phyloP scores from a whole-genome alignment of 2,329 filamentous ascomycete species.

The Ceratocystis albifundus region DNA sequence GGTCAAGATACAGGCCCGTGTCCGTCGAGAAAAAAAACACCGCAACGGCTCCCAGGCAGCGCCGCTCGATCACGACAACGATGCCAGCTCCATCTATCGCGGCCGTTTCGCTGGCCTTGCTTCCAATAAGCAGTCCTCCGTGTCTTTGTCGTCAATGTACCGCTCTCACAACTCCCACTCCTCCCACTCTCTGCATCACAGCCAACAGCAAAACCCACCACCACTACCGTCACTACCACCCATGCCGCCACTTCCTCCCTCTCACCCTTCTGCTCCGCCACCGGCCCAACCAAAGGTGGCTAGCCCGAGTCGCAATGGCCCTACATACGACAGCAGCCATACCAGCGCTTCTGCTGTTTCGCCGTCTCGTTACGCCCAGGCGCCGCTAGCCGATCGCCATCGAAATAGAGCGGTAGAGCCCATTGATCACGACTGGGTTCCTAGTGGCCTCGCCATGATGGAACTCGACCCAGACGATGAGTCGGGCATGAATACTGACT shows the following conservation, averaged over 20 bases:
- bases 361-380: background rate
- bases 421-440: conserved; percentile 29
- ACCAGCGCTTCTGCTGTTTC: conserved; percentile 24
- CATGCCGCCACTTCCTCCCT: conserved; percentile 1
- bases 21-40: conserved; percentile 41
- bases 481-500: conserved; percentile 26
- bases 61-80: background rate
- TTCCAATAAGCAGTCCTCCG: conserved; percentile 22
- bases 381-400: conserved; percentile 24
- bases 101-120: conserved; percentile 21
- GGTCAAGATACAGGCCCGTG: conserved; percentile 43
- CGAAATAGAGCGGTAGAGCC: conserved; percentile 27
- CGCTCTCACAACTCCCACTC: conserved; percentile 3
- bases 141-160: conserved; percentile 17
- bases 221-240: conserved; percentile 22
- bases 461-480: conserved; percentile 25
- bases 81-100: background rate
- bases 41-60: conserved; percentile 24
- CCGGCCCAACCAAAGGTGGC: conserved; percentile 5
- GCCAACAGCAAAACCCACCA: conserved; percentile 6
- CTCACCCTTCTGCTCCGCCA: background rate
- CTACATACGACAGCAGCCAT: background rate
- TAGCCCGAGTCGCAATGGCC: conserved; percentile 7
- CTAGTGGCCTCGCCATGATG: conserved; percentile 27
- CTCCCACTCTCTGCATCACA: background rate